Evolutionary conservation across 768 basidiomycete genomes (phyloP), one percentile per base, ranked within the genome.

Genomic region (Fomitopsis pulvina): DNA sequence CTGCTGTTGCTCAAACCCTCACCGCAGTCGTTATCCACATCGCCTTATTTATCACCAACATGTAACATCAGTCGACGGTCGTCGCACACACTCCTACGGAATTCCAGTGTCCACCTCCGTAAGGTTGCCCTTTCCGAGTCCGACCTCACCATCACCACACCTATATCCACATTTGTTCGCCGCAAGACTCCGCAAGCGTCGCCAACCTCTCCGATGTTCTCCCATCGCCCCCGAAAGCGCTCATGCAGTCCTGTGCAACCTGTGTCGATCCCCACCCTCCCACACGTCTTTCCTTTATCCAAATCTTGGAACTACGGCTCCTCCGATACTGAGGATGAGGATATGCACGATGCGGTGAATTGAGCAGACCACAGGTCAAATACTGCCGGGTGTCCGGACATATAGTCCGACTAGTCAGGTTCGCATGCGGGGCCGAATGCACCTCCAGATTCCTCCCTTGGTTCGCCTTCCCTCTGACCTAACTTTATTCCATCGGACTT

Each of bases 111-210:
- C 46, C 45, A 56, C 44, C 48, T 59, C 53, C 54, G 55, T 48
- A 61, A 66, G 47, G 59, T 59, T 48, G 54, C 48, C 4, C 56
- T 63, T 18, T 51, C 51, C 12, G 65, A 66, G 20, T 42, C 55
- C 39, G 65, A 66, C 42, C 54, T 53, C 27, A 58, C 61, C 24
- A 65, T 61, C 5, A 63, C 59, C 59, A 87, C 83, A 12, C 88
- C 88, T 47, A 90, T 91, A 48, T 91, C 88, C 24, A 76, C 78
- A 32, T 90, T 85, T 52, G 82, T 86, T 38, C 85, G 88, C 54
- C 81, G 87, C 53, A 86, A 81, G 67, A 87, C 86, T 1, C 87
- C 87, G 25, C 80, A 81, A 51, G 74, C 78, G 32, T 87, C 87
- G 10, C 86, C 87, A 0, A 81, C 79, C 14, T 79, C 81, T 1